Conservation (phyloP, 257 asterid species). For the Jacaranda copaia region DNA sequence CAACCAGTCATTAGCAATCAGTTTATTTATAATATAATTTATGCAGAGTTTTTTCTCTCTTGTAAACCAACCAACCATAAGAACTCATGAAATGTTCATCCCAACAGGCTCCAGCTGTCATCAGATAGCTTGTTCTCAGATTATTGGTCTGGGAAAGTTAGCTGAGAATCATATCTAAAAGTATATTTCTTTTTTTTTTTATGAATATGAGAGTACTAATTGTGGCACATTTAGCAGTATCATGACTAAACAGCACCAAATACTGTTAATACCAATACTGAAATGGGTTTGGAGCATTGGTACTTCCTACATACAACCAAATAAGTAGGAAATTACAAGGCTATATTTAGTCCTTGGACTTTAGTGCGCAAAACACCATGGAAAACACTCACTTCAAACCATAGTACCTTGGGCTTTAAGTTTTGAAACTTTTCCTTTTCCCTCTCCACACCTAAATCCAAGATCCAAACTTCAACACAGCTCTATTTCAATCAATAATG, state of each 20-base stretch:
- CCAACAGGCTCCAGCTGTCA: constrained; percentile 9
- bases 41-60: not conserved
- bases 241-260: not conserved
- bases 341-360: not conserved
- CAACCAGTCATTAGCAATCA: no score
- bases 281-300: constrained; percentile 4
- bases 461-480: not conserved
- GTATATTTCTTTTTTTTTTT: not conserved
- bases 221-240: not conserved
- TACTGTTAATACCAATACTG: not conserved
- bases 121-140: not conserved
- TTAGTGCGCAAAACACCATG: not conserved
- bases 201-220: not conserved
- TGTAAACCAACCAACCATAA: constrained; percentile 1
- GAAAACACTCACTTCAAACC: not conserved
- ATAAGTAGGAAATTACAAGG: not conserved
- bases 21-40: not conserved
- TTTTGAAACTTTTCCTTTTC: not conserved
- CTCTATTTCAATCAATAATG: not conserved
- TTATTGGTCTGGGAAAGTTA: not conserved
- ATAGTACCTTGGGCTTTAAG: not conserved
- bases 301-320: not conserved
- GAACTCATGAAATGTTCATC: constrained; percentile 15
- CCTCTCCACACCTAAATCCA: not conserved
- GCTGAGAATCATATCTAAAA: not conserved